A percentile compares a stretch with the other conserved stretches of the same genome.
Conservation (phyloP, 2,329 filamentous ascomycete species). For the Fusarium newnesense region DNA sequence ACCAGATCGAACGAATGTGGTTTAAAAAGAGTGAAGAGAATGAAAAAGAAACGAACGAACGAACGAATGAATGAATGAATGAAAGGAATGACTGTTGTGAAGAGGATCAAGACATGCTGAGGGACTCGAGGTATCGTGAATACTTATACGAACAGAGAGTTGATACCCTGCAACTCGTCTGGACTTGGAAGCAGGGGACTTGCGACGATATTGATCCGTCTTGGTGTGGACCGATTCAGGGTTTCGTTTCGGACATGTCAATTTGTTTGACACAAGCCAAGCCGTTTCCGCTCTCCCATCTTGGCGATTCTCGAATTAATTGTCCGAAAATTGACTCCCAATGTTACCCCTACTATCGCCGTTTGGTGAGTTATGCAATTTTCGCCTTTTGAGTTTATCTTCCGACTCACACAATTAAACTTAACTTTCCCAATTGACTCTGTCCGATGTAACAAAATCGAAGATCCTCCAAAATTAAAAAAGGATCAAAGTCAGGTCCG, state of each 20-base stretch:
- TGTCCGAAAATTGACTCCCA: background rate
- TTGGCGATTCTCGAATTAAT: constrained; percentile 1
- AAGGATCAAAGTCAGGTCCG: constrained; percentile 8
- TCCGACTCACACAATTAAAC: background rate
- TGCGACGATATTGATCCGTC: constrained; percentile 16
- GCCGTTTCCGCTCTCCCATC: background rate
- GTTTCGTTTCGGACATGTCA: constrained; percentile 15
- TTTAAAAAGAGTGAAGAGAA: background rate
- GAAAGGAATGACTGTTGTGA: constrained; percentile 10
- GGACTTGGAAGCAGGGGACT: background rate
- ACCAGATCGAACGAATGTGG: constrained; percentile 22
- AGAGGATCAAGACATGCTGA: constrained; percentile 1
- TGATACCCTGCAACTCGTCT: constrained; percentile 12
- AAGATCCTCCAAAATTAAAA: constrained; percentile 10
- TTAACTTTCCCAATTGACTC: background rate
- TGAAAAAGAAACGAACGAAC: background rate
- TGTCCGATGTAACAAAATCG: constrained; percentile 1
- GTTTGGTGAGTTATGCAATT: background rate
- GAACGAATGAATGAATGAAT: constrained; percentile 11
- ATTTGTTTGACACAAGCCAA: constrained; percentile 25
- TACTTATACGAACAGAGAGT: constrained; percentile 27
- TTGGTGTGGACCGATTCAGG: constrained; percentile 16
- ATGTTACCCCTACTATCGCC: rapidly evolving
- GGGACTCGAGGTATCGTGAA: constrained; percentile 2
- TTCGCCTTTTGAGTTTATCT: background rate